Conservation (phyloP, 768 basidiomycete genomes). For the Mycena chlorophos region DNA sequence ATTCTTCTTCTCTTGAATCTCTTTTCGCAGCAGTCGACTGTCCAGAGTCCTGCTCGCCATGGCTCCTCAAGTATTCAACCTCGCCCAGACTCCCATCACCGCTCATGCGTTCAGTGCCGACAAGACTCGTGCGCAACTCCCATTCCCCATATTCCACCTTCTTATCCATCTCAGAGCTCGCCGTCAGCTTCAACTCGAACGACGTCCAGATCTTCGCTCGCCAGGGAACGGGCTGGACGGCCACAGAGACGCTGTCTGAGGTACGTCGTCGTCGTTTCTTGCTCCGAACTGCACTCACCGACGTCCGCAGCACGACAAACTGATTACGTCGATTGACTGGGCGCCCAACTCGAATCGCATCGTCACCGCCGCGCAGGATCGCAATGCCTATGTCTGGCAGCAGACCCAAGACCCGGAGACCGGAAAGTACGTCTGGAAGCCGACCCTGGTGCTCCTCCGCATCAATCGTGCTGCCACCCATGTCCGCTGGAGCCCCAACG, state of each 20-base stretch:
- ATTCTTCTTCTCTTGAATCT: too few species aligned
- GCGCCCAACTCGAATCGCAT: constrained; percentile 95
- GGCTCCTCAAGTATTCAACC: constrained; percentile 70
- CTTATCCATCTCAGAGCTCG: constrained; percentile 64
- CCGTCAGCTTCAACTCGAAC: constrained; percentile 86
- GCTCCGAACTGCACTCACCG: neutral
- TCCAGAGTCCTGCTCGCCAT: constrained; percentile 69
- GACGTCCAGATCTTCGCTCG: constrained; percentile 81
- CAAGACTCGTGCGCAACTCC: constrained; percentile 64
- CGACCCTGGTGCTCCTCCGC: constrained; percentile 90
- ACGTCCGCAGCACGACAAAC: constrained; percentile 83
- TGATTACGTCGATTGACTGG: constrained; percentile 98
- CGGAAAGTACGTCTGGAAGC: constrained; percentile 82
- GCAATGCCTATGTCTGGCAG: constrained; percentile 99
- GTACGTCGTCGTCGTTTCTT: constrained; percentile 40
- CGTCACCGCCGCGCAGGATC: constrained; percentile 97
- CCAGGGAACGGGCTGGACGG: constrained; percentile 66
- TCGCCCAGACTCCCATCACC: constrained; percentile 84
- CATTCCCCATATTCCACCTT: neutral
- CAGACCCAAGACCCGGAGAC: constrained; percentile 72
- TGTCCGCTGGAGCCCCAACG: constrained; percentile 95
- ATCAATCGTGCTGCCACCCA: constrained; percentile 95
- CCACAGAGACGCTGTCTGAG: constrained; percentile 81
- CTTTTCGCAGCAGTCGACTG: constrained; percentile 86
- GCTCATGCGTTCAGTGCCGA: constrained; percentile 91